Conservation (phyloP, 768 basidiomycete species). For the Calocybe gangraenosa region DNA sequence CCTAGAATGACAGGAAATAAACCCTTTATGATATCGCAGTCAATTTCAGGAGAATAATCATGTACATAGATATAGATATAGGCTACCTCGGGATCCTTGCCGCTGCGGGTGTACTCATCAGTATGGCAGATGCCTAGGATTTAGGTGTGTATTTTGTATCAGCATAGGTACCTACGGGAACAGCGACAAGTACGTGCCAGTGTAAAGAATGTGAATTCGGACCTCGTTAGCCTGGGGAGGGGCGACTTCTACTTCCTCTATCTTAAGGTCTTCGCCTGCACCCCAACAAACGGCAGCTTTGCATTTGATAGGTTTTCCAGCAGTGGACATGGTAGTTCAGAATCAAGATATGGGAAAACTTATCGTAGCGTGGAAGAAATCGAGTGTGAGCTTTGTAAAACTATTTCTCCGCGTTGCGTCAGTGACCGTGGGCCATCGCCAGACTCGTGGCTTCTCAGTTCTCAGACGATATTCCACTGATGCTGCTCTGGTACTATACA, state of each 20-base stretch:
- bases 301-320: constrained; percentile 77
- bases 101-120: constrained; percentile 95
- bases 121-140: constrained; percentile 88
- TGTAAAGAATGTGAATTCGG: constrained; percentile 87
- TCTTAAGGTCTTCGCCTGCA: constrained; percentile 77
- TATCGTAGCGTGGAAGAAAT: background rate
- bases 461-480: no score
- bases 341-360: constrained; percentile 1
- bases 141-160: constrained; percentile 7
- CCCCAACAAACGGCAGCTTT: constrained; percentile 97
- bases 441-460: no score
- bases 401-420: constrained; percentile 1
- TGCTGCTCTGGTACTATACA: no score
- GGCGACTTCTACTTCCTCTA: constrained; percentile 92
- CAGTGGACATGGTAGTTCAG: constrained; percentile 60
- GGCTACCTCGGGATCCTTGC: constrained; percentile 88
- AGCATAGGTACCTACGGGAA: background rate
- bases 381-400: background rate
- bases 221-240: constrained; percentile 91
- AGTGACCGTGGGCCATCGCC: no score
- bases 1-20: constrained; percentile 91
- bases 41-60: background rate
- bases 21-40: constrained; percentile 46
- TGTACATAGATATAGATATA: background rate
- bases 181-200: constrained; percentile 47